Evolutionary conservation across 495 filamentous ascomycete species (phyloP), one percentile per base, ranked within the genome.

Genomic region (Umbilicaria muhlenbergii): DNA sequence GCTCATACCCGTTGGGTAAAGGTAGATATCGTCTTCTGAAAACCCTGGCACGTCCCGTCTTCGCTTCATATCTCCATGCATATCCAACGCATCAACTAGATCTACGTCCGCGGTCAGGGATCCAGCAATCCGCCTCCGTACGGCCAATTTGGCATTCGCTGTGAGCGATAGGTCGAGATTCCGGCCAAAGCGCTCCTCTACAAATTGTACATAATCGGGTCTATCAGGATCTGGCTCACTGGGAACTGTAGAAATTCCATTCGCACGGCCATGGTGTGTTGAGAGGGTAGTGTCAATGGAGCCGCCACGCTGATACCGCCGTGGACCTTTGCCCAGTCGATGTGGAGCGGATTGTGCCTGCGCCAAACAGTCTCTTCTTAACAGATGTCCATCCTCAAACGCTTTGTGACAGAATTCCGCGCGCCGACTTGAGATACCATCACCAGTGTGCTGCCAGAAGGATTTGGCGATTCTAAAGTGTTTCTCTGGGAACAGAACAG

Each of bases 361-460:
- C 17, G 14, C 32, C 19, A 15, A 46, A 8, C 3, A 49, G 32
- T 47, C 63, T 21, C 71, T 63, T 18, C 76, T 71, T 3, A 80
- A 66, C 19, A 96, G 65, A 19, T 77, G 62, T 1, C 80, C 78
- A 45, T 88, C 78, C 16, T 75, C 69, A 51, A 93, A 74, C 11
- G 85, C 70, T 32, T 65, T 60, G 39, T 83, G 75, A 57, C 85
- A 94, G 57, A 88, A 93, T 55, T 94, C 91, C 12, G 84, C 87
- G 14, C 87, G 75, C 35, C 91, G 81, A 60, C 86, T 93, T 2
- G 87, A 94, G 18, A 96, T 69, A 5, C 91, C 91, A 49, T 94
- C 86, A n/a, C 91, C 91, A 6, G 85, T 77, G 58, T 98, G 91
- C 50, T 95, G 91, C 91, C 91, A 98, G 54, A 88, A 94, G 49